phyloP scores from a whole-genome alignment of 73 alveolate species.

The Paramecium tetraurelia region DNA sequence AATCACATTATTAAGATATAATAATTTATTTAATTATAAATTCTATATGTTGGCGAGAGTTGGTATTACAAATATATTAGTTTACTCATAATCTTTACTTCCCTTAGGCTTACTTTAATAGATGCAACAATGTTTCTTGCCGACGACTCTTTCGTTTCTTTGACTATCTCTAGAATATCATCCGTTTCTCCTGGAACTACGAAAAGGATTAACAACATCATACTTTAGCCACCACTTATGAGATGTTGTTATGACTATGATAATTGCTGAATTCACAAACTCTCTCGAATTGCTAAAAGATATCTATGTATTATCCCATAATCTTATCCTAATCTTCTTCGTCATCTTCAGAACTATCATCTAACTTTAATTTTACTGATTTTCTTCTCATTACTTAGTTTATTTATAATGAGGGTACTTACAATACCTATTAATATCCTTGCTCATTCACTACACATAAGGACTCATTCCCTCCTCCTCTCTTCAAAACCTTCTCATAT shows the following conservation, averaged over 20 bases:
- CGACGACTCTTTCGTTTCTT: neutral
- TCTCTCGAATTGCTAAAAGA: neutral
- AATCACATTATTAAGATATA: no score
- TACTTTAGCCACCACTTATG: neutral
- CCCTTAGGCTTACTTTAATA: neutral
- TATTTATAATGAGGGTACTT: neutral
- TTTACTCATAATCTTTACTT: neutral
- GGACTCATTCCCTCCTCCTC: neutral
- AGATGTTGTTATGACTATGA: neutral
- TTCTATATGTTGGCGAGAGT: neutral
- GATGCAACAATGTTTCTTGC: neutral
- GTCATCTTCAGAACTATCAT: neutral
- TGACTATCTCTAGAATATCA: neutral
- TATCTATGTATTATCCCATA: neutral
- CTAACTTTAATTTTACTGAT: neutral
- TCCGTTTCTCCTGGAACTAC: neutral
- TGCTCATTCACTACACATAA: neutral
- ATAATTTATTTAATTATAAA: no score
- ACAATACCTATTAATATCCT: neutral
- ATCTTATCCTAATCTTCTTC: neutral
- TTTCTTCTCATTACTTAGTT: neutral
- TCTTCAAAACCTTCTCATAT: neutral
- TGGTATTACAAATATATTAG: neutral
- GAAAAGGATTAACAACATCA: neutral
- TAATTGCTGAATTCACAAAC: neutral